phyloP scores from a whole-genome alignment of 345 rosid genomes.

The Capsella bursapastoris region DNA sequence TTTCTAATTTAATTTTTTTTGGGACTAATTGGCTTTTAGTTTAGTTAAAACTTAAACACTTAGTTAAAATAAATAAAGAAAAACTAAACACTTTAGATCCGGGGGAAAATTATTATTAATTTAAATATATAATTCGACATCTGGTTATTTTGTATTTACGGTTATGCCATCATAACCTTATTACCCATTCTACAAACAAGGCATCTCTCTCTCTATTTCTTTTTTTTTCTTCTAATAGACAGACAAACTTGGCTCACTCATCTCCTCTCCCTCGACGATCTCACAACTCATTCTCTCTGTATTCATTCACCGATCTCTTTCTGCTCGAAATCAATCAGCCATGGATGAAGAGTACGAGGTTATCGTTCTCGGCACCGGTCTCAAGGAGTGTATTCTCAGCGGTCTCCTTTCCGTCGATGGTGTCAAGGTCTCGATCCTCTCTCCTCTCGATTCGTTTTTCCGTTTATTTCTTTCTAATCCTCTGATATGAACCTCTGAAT shows the following conservation, averaged over 20 bases:
- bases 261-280: slow-evolving; percentile 19
- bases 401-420: slow-evolving; percentile 96
- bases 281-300: slow-evolving; percentile 22
- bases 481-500: slow-evolving; percentile 2
- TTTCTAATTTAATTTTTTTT: too few relatives aligned
- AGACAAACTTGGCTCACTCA: background rate
- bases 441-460: background rate
- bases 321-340: slow-evolving; percentile 32
- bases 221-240: slow-evolving; percentile 8
- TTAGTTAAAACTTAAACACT: too few relatives aligned
- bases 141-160: background rate
- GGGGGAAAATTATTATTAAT: background rate
- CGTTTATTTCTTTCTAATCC: background rate
- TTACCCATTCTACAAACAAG: slow-evolving; percentile 26
- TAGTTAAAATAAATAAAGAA: too few relatives aligned
- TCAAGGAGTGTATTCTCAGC: slow-evolving; percentile 94
- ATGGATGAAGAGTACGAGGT: slow-evolving; percentile 98
- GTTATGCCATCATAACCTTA: slow-evolving; percentile 6
- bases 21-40: too few relatives aligned
- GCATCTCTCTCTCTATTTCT: background rate
- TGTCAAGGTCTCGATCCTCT: slow-evolving; percentile 62
- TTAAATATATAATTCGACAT: background rate
- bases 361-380: slow-evolving; percentile 89
- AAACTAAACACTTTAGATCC: background rate
- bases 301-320: slow-evolving; percentile 25